Percentiles rank a stretch among this genome's conserved stretches.
Conservation (phyloP, 1,284 basidiomycete genomes). For the Tremellales sp. region DNA sequence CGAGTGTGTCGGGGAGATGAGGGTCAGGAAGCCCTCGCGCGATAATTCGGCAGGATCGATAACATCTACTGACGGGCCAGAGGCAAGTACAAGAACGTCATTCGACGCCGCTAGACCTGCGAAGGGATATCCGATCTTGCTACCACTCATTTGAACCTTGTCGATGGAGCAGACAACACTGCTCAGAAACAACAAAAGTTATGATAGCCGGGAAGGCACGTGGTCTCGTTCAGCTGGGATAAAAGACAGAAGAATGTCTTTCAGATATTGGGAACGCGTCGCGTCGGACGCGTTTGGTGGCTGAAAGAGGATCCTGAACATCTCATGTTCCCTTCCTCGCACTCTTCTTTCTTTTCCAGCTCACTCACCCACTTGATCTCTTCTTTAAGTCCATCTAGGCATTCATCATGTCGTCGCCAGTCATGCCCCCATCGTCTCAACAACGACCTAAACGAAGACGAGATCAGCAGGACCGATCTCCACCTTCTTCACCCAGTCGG, state of each 20-base stretch:
- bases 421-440: slow-evolving; percentile 34
- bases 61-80: slow-evolving; percentile 60
- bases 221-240: no score
- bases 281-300: no score
- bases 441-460: slow-evolving; percentile 41
- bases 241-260: no score
- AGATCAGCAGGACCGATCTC: slow-evolving; percentile 12
- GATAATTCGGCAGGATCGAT: slow-evolving; percentile 50
- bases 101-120: no score
- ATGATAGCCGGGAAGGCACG: no score
- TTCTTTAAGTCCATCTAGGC: neutral
- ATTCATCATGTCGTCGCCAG: slow-evolving; percentile 10
- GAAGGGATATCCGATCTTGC: no score
- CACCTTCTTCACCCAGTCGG: slow-evolving; percentile 12
- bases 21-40: slow-evolving; percentile 31
- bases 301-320: no score
- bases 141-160: no score
- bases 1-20: slow-evolving; percentile 5
- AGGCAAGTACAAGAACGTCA: slow-evolving; percentile 56
- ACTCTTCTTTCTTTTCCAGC: no score
- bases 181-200: no score
- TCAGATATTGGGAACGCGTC: no score
- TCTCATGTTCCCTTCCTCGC: slow-evolving; percentile 5
- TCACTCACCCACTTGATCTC: neutral
- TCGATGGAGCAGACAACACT: no score